A percentile compares a stretch with the other conserved stretches of the same genome.
Conservation (phyloP, 2,329 filamentous ascomycete species). For the Colletotrichum melonis region DNA sequence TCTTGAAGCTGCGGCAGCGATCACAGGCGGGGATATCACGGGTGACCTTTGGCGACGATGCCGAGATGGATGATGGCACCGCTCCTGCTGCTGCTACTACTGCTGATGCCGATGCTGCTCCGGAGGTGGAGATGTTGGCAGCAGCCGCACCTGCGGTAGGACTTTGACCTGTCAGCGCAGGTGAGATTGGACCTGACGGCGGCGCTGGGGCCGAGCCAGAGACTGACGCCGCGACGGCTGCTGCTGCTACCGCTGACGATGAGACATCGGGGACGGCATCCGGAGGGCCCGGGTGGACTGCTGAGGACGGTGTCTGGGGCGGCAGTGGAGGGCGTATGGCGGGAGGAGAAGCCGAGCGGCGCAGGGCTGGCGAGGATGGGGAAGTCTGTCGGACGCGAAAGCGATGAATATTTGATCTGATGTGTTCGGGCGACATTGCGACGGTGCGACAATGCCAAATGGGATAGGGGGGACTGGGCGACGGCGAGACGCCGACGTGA, state of each 20-base stretch:
- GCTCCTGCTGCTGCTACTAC: no score
- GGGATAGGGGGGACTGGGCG: neutral
- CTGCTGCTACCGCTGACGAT: neutral
- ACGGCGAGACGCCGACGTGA: constrained; percentile 30
- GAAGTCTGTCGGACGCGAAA: constrained; percentile 41
- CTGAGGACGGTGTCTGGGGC: neutral
- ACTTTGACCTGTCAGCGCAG: constrained; percentile 11
- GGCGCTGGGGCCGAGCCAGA: neutral
- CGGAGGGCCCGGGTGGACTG: neutral
- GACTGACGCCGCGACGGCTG: neutral
- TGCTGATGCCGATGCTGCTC: constrained; percentile 19
- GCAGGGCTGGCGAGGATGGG: constrained; percentile 30
- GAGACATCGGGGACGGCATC: constrained; percentile 5
- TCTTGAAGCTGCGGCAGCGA: constrained; percentile 57
- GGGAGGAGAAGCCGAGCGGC: constrained; percentile 39
- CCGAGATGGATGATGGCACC: constrained; percentile 34
- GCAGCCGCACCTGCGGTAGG: neutral
- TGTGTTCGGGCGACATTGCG: constrained; percentile 36
- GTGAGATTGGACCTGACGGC: neutral
- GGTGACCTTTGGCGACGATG: constrained; percentile 39
- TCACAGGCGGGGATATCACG: constrained; percentile 50
- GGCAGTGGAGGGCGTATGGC: constrained; percentile 14
- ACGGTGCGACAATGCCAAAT: neutral
- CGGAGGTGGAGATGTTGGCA: constrained; percentile 42
- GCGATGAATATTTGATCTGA: constrained; percentile 41